Percentiles rank a stretch among this genome's conserved stretches.
Evolutionary conservation across 805 yeast species (phyloP).

Genomic region (Kazachstania martiniae): DNA sequence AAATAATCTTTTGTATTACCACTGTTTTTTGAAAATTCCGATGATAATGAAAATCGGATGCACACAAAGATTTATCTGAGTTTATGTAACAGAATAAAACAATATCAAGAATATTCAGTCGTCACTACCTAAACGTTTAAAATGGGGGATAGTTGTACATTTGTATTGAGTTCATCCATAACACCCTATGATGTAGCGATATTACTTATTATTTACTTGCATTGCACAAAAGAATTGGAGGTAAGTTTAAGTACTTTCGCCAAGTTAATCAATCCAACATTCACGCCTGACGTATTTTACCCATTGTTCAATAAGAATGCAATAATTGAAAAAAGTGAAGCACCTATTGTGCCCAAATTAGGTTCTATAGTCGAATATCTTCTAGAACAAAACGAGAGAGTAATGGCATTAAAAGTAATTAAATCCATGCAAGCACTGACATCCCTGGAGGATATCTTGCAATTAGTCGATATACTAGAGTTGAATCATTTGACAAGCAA

Average conservation of each 20-base stretch:
- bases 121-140: no score
- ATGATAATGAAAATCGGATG: no score
- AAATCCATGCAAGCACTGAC: slow-evolving; percentile 3
- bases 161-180: not conserved
- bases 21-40: no score
- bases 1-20: not conserved
- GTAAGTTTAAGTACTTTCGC: slow-evolving; percentile 9
- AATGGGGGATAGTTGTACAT: not conserved
- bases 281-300: slow-evolving; percentile 9
- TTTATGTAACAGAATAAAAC: no score
- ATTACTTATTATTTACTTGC: slow-evolving; percentile 13
- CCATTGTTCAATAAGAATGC: slow-evolving; percentile 10
- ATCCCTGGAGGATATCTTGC: slow-evolving; percentile 4
- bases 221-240: slow-evolving; percentile 7
- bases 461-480: no score
- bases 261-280: slow-evolving; percentile 13
- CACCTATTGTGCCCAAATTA: slow-evolving; percentile 14
- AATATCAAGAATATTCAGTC: no score
- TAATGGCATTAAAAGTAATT: slow-evolving; percentile 3
- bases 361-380: slow-evolving; percentile 5
- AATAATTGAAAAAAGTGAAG: slow-evolving; percentile 2
- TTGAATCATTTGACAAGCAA: no score
- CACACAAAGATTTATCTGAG: no score
- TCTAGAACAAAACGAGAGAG: slow-evolving; percentile 1
- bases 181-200: slow-evolving; percentile 21